Base-by-base conservation (phyloP, 2,329 filamentous ascomycete species). In the Phaeoacremonium minimum region DNA sequence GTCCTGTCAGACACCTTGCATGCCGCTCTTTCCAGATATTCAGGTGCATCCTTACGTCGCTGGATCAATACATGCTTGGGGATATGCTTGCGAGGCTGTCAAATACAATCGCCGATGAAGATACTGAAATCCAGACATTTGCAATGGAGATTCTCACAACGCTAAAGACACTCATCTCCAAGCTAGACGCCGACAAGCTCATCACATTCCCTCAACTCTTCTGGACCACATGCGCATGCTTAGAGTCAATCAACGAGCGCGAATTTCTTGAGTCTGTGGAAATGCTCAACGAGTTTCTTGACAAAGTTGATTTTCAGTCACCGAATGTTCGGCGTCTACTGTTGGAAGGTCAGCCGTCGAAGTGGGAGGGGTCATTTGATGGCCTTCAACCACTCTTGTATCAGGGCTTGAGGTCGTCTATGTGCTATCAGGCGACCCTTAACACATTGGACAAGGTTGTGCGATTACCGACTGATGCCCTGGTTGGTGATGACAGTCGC, bases 11-110 rank as follows among this genome's bases (percentile, higher is more conserved):
- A 33, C 93, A 98, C 64, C 71, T 98, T 35, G 93, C 93, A 3
- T 98, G 94, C 56, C 83, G 93, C 18, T 98, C 94, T 1, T 97
- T 98, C 62, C 94, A 98, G 56, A 85, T 98, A 9, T 98, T 96
- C 65, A 78, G 93, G 19, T 97, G 91, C 55, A 90, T 97, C 37
- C 77, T 95, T 18, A 94, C 87, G 13, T 88, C 86, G 1, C 67
- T 97, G 15, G 91, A 98, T 53, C 89, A 94, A 48, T 74, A 82
- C 39, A 98, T 97, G 91, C 75, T 98, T 13, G 89, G 88, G 3
- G 93, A 98, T 52, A 98, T 98, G 89, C 78, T 98, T 15, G 90
- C 87, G 11, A 77, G 94, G 32, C 71, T 98, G 19, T 97, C 91
- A 2, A 98, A 97, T 58, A 98, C 93, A 0, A 93, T 98, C 50